Base-by-base conservation (phyloP, 208 protist species). In the Trypanosoma theileri region DNA sequence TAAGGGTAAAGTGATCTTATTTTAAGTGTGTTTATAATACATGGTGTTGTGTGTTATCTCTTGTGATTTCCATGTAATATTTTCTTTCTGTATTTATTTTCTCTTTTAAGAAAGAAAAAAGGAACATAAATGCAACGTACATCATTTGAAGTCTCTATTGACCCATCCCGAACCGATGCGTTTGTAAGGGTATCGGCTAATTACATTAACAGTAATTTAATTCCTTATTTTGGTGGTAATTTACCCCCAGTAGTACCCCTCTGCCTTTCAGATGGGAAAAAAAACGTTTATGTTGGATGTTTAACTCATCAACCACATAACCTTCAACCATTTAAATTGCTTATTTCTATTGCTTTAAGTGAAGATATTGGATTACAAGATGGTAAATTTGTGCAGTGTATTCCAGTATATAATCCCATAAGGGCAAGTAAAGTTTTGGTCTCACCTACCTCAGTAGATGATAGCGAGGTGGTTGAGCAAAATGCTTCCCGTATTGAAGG, bases 381-480 rank as follows among this genome's bases (percentile, higher is more conserved):
- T 58, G 86, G 84, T 45, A 73, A 85, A 59, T 55, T 80, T 12
- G 79, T 96, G 10, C 59, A 82, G 42, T 92, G 86, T 58, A 60
- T 77, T 22, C 80, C 87, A 14, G 53, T 81, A 58, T 76, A 81
- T 54, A 60, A 79, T 16, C 60, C 71, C 21, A 71, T 69, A 10
- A 75, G 73, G 21, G 92, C 90, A 22, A 82, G 80, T 16, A 83
- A 80, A 53, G 91, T 97, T 22, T 59, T 95, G 16, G 94, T 96
- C 31, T 60, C 71, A 42, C 91, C 91, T 21, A 59, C 90, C 11
- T 92, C 89, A 21, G 87, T 97, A 44, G 88, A 96, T 66, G 94
- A 97, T 54, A 95, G 89, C 58, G 94, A 97, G 70, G 88, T 97
- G 44, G 87, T 97, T 59, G 94, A 97, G 70, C 81, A 91, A 54